A percentile compares a stretch with the other conserved stretches of the same genome.
These are phyloP conservation scores for Tricholoma bakamatsutake DNA, from an alignment of 768 basidiomycete genomes.

Conservation along the genomic window DNA sequence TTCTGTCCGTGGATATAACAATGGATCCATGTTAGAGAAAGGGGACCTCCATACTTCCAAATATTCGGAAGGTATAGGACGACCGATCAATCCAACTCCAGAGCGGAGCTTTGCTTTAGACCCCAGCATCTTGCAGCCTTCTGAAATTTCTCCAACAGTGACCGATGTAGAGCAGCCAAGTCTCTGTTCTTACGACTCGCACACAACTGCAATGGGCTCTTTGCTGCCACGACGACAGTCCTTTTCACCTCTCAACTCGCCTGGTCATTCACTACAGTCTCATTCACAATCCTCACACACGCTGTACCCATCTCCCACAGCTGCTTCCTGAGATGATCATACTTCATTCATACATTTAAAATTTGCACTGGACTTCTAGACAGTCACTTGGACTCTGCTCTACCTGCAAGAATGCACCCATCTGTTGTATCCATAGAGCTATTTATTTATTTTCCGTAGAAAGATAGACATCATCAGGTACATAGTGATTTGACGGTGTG, in stretches of 20 bases:
- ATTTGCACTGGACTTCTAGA: neutral
- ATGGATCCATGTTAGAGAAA: conserved; percentile 37
- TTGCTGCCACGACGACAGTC: conserved; percentile 35
- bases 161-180: conserved; percentile 25
- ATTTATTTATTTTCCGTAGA: neutral
- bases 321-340: neutral
- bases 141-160: conserved; percentile 39
- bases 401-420: neutral
- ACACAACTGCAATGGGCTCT: conserved; percentile 33
- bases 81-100: conserved; percentile 51
- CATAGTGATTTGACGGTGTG: too few species aligned
- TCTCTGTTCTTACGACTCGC: conserved; percentile 28
- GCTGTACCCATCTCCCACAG: conserved; percentile 1
- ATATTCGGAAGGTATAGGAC: conserved; percentile 17
- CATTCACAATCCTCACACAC: conserved; percentile 10
- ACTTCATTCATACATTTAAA: neutral
- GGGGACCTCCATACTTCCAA: conserved; percentile 14
- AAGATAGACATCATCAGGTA: too few species aligned
- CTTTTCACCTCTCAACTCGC: conserved; percentile 20
- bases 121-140: conserved; percentile 35
- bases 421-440: neutral
- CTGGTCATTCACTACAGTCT: conserved; percentile 10
- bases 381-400: neutral
- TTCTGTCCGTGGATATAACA: conserved; percentile 11
- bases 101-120: conserved; percentile 37